phyloP scores from a whole-genome alignment of 257 asterid species.

The Penstemon newberryi region DNA sequence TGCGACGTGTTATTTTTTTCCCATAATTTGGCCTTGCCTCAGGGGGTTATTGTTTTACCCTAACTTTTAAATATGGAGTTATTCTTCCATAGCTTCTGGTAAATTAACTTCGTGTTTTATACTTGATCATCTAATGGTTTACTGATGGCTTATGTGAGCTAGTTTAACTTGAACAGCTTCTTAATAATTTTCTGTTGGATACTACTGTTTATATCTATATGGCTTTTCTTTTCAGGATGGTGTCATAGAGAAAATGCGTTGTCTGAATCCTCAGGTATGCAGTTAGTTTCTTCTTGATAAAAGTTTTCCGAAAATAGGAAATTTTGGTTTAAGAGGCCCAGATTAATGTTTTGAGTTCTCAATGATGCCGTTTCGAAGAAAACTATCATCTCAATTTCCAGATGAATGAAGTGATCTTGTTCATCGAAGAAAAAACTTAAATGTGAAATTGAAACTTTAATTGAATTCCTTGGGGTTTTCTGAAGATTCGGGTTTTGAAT shows the following conservation, averaged over 20 bases:
- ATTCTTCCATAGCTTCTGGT: background rate
- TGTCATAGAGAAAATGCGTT: slow-evolving; percentile 63
- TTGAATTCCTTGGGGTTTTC: background rate
- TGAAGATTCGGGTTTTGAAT: slow-evolving; percentile 9
- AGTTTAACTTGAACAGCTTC: slow-evolving; percentile 12
- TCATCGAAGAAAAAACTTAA: background rate
- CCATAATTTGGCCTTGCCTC: no score
- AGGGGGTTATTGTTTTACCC: no score
- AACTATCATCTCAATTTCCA: background rate
- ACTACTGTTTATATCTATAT: slow-evolving; percentile 4
- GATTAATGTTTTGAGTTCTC: background rate
- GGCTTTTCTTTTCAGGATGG: slow-evolving; percentile 53
- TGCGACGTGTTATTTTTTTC: no score
- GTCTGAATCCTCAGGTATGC: slow-evolving; percentile 88
- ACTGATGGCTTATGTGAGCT: slow-evolving; percentile 1
- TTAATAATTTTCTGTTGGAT: slow-evolving; percentile 3
- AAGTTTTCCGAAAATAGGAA: slow-evolving; percentile 3
- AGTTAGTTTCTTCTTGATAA: slow-evolving; percentile 14
- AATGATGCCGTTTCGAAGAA: background rate
- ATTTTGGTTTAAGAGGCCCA: background rate
- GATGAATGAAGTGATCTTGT: background rate
- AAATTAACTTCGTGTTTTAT: slow-evolving; percentile 3
- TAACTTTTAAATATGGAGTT: no score
- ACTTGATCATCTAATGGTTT: slow-evolving; percentile 10
- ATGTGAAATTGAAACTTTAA: background rate